Evolutionary conservation across 2,329 filamentous ascomycete species (phyloP).

Genomic region (Microthyrium microscopicum): DNA sequence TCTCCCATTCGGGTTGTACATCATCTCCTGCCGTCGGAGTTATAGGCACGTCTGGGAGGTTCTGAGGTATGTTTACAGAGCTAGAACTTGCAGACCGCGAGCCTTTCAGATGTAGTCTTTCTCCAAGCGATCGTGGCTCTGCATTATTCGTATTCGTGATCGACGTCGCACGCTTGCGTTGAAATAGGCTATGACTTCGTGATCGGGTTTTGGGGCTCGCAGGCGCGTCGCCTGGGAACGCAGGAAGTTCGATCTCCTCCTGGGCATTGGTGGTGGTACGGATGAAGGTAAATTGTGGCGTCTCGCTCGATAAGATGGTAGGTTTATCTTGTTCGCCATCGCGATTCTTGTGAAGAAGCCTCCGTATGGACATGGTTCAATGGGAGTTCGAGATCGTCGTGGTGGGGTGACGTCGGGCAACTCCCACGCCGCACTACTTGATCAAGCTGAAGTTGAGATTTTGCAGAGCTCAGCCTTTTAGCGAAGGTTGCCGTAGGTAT

Average conservation of each 20-base stretch:
- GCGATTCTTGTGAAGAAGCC: constrained; percentile 27
- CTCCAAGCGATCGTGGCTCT: no score
- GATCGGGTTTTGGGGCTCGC: constrained; percentile 1
- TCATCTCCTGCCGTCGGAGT: constrained; percentile 26
- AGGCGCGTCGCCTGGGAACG: constrained; percentile 27
- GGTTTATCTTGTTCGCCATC: constrained; percentile 23
- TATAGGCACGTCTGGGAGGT: constrained; percentile 65
- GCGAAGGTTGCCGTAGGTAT: no score
- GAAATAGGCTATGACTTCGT: not conserved
- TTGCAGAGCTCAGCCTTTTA: no score
- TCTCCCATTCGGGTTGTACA: constrained; percentile 59
- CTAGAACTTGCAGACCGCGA: constrained; percentile 35
- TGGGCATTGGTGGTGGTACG: constrained; percentile 68
- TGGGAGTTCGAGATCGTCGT: constrained; percentile 16
- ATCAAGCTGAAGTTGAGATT: no score
- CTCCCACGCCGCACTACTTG: no score
- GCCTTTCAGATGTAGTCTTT: constrained; percentile 45
- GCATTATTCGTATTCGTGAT: no score
- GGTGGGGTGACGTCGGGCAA: constrained; percentile 15
- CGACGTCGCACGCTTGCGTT: not conserved
- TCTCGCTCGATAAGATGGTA: no score
- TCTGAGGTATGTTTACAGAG: constrained; percentile 58
- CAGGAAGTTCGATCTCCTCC: constrained; percentile 60
- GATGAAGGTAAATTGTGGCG: constrained; percentile 64
- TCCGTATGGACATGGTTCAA: constrained; percentile 12